phyloP scores from a whole-genome alignment of 2,329 filamentous ascomycete species.

The Aspergillus fructus region DNA sequence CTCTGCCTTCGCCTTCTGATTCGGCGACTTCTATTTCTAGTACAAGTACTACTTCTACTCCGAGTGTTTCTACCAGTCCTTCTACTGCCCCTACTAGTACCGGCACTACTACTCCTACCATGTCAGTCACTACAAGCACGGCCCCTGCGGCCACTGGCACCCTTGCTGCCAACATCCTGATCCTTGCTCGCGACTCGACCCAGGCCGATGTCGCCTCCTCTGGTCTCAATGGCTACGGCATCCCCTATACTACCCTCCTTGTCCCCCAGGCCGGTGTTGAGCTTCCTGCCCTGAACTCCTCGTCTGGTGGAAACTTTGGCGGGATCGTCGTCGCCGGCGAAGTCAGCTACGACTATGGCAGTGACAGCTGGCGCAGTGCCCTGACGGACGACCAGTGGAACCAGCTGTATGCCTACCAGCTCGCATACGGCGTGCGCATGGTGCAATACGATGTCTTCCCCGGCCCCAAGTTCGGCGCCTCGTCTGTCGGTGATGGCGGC shows the following conservation, averaged over 20 bases:
- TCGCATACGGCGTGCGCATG: constrained; percentile 59
- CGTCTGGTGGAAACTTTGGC: constrained; percentile 56
- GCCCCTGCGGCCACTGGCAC: constrained; percentile 19
- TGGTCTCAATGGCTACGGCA: constrained; percentile 61
- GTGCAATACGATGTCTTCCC: constrained; percentile 61
- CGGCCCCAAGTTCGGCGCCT: constrained; percentile 49
- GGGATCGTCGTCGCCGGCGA: constrained; percentile 57
- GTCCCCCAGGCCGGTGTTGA: constrained; percentile 54
- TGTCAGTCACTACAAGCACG: constrained; percentile 22
- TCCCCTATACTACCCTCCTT: constrained; percentile 56
- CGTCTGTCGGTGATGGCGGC: constrained; percentile 34
- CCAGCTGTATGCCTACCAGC: constrained; percentile 58
- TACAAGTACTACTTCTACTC: not conserved
- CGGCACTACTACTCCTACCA: constrained; percentile 9
- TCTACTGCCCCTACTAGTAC: constrained; percentile 2
- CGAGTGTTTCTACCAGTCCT: not conserved
- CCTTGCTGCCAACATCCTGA: constrained; percentile 50
- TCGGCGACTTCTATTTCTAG: not conserved
- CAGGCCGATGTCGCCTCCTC: constrained; percentile 51
- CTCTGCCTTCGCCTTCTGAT: not conserved
- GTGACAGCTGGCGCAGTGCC: constrained; percentile 49
- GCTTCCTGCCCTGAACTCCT: constrained; percentile 55
- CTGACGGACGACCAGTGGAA: constrained; percentile 58
- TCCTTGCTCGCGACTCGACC: constrained; percentile 55
- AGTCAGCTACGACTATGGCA: constrained; percentile 55